Base-by-base conservation (phyloP, 2,329 filamentous ascomycete species). In the Cladophialophora yegresii region DNA sequence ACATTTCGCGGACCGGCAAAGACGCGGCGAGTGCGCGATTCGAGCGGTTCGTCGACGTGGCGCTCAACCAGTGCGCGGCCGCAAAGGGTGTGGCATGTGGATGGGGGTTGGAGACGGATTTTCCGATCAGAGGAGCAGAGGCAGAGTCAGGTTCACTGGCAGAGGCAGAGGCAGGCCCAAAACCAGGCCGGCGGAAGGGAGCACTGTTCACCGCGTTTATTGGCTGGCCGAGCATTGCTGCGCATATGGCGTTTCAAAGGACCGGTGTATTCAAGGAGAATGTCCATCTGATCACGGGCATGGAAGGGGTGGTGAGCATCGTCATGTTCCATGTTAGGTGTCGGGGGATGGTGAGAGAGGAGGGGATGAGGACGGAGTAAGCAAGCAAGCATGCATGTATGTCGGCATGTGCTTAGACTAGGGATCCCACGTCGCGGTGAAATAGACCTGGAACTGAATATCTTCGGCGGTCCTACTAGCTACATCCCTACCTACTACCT, bases 71-170 rank as follows among this genome's bases (percentile, higher is more conserved):
- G 51, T 54, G 51, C 51, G 28, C 16, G 22, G 28, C 32, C 2
- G 51, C 33, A 26, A 54, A 16, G 28, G 51, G 51, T 16, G 51
- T 54, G 16, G 16, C 28, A 2, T 54, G 2, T n/a, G 51, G 51
- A 23, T 54, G 51, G 51, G 51, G 51, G 13, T 6, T 54, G 10
- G 51, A 54, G 28, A 54, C 10, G 16, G 28, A 54, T 54, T 54
- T 54, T n/a, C 51, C 51, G 2, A 7, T 54, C n/a, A 23, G 4
- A 10, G 47, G 22, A 20, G 47, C 13, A 43, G n/a, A 43, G 16
- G 36, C 13, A 43, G 36, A 43, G 1, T 13, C 7, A 28, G 26
- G 6, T 1, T 5, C 7, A 43, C 5, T 1, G n/a, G 1, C 36
- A 43, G 36, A 43, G 36, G 16, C 12, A n/a, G 50, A 30, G 16